Evolutionary conservation across 2,329 filamentous ascomycete genomes (phyloP).

Genomic region (Nannizziopsis arthrosporioides): DNA sequence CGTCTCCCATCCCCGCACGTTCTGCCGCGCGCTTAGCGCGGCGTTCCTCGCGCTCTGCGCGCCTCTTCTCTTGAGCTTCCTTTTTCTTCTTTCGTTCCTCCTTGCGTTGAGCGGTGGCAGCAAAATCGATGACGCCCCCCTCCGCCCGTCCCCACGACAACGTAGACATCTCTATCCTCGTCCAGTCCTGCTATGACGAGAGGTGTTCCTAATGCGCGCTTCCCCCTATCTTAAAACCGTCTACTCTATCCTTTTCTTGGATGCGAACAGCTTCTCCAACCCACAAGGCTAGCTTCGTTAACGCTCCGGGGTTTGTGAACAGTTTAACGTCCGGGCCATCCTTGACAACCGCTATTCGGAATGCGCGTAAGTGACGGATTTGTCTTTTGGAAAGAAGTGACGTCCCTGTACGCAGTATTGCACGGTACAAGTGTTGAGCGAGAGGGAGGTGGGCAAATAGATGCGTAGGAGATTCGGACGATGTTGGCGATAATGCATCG

Average conservation of each 20-base stretch:
- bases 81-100: slow-evolving; percentile 51
- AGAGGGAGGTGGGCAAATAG: slow-evolving; percentile 69
- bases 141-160: slow-evolving; percentile 85
- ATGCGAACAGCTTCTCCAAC: slow-evolving; percentile 83
- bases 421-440: slow-evolving; percentile 79
- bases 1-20: slow-evolving; percentile 42
- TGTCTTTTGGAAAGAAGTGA: slow-evolving; percentile 86
- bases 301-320: slow-evolving; percentile 82
- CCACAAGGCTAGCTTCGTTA: slow-evolving; percentile 91
- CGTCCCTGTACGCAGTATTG: slow-evolving; percentile 86
- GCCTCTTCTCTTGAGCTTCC: slow-evolving; percentile 51
- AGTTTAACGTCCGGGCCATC: slow-evolving; percentile 84
- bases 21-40: slow-evolving; percentile 46
- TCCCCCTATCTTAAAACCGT: slow-evolving; percentile 44
- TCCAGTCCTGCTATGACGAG: slow-evolving; percentile 85
- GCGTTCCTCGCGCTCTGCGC: slow-evolving; percentile 53
- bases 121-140: slow-evolving; percentile 61
- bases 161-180: slow-evolving; percentile 73
- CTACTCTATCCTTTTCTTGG: slow-evolving; percentile 72
- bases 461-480: slow-evolving; percentile 31
- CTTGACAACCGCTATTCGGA: slow-evolving; percentile 90
- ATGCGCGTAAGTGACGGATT: slow-evolving; percentile 81
- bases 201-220: slow-evolving; percentile 51
- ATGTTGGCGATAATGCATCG: slow-evolving; percentile 41
- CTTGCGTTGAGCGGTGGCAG: slow-evolving; percentile 56